Base-by-base conservation (phyloP, 2,329 filamentous ascomycete genomes). In the Ceratocystis smalleyi region DNA sequence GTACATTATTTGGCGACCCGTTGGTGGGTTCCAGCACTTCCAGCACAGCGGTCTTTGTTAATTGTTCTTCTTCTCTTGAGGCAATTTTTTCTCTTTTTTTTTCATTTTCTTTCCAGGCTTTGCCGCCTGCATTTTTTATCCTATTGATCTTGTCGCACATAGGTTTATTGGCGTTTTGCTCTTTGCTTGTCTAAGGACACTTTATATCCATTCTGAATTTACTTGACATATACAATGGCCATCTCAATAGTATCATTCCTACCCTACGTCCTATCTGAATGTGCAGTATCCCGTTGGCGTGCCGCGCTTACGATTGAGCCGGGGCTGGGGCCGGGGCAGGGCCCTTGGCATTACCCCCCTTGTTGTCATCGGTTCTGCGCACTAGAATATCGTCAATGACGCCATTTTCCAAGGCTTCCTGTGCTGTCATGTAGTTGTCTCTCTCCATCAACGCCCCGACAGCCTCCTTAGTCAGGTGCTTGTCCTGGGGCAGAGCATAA, bases 391-490 rank as follows among this genome's bases (percentile, higher is more conserved):
- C 85, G 73, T 99, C 94, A 67, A 99, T 85, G 69, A 99, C 89
- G 0, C 94, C 94, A 74, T 95, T 82, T 61, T 95, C 89, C 70
- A 90, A 78, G 7, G 94, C 94, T 77, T 99, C 91, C 57, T 89
- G 78, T 0, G 91, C 91, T 64, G 87, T 87, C 81, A 99, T 82
- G 70, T 96, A 97, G 71, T 94, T 94, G 74, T 99, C 94, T 65
- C 94, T 80, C 78, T 99, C 94, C 92, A 99, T 97, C 74, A 96
- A 82, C 73, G 86, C 89, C 74, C 94, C 92, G 71, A 99, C 88
- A 5, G 55, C 61, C 71, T 95, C 88, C 60, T 91, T 85, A 43
- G 95, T 71, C 43, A 80, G 85, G 73, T 90, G 85, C 74, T 89
- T 89, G 24, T 95, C 88, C 67, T 87, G 72, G 1, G 83, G 86